Conservation (phyloP, 176 grass and related monocot genomes). For the Zoysia japonica region DNA sequence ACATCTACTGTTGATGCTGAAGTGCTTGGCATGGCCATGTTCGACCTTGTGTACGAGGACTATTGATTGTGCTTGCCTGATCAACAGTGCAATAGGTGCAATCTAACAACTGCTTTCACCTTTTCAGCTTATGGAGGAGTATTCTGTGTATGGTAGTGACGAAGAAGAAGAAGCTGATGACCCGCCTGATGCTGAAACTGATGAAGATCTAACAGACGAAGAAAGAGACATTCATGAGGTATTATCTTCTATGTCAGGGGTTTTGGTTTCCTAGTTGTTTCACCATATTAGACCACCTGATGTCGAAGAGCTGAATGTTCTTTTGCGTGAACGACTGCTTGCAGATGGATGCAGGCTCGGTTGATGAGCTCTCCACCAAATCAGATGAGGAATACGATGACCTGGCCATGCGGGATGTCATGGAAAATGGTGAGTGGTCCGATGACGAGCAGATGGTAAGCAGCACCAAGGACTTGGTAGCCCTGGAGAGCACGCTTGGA, state of each 20-base stretch:
- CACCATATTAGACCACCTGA: not conserved
- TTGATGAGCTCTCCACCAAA: conserved; percentile 83
- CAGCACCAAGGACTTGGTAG: not conserved
- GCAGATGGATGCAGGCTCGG: conserved; percentile 86
- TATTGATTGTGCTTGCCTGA: not conserved
- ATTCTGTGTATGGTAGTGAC: conserved; percentile 66
- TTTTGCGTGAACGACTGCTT: not conserved
- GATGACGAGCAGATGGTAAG: conserved; percentile 43
- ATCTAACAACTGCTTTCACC: conserved; percentile 7
- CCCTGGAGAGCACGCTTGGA: conserved; percentile 9
- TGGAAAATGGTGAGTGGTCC: conserved; percentile 54
- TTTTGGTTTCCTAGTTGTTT: not conserved
- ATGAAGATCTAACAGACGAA: conserved; percentile 74
- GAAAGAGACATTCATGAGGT: conserved; percentile 62
- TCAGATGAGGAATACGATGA: conserved; percentile 91
- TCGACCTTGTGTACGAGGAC: not conserved
- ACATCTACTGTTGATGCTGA: not conserved
- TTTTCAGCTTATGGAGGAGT: conserved; percentile 66
- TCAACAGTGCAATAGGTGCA: not conserved
- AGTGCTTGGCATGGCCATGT: not conserved
- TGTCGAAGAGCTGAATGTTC: conserved; percentile 1
- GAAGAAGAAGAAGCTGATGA: conserved; percentile 83
- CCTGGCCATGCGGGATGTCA: conserved; percentile 70
- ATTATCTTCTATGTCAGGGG: not conserved
- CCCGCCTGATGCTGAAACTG: conserved; percentile 57